Base-by-base conservation (phyloP, 768 basidiomycete genomes). In the Amanita brunnescens region DNA sequence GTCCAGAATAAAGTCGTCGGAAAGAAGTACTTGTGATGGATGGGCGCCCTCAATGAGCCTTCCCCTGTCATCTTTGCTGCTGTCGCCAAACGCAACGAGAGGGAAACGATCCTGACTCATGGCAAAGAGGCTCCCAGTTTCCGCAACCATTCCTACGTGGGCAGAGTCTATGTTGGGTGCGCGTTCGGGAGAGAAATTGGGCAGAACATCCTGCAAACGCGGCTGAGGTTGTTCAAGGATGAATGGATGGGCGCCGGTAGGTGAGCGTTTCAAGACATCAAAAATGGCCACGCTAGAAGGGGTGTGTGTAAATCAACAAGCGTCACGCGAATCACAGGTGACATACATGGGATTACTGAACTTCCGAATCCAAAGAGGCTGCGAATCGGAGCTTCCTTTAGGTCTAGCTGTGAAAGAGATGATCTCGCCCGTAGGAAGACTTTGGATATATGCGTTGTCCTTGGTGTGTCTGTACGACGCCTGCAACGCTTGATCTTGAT, bases 201-300 rank as follows among this genome's bases (percentile, higher is more conserved):
- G 82, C 30, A 92, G 72, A 6, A 95, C 71, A 30, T 91, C 83
- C 16, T 83, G 75, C 1, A 92, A 73, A 30, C 80, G 76, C 0
- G 88, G 85, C 1, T 80, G 83, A 10, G 94, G 93, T 63, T 97
- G 94, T 12, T 92, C 80, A 9, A 97, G 80, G 6, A 91, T 83
- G 60, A 95, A 83, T 2, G 92, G 82, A 68, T 56, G 77, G 54
- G 53, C 56, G 20, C 51, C 45, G 13, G 51, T 55, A 30, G 58
- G 49, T 40, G 64, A 52, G 30, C 67, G 63, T 14, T 74, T 75
- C 5, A 90, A 71, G 40, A 91, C 78, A 61, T 92, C 89, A 58
- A 91, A 89, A 21, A 89, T 74, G 30, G 87, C 89, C 26, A 95
- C 92, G 52, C 91, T 90, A 57, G 4, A 53, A 37, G 42, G 14